Percentiles rank a stretch among this genome's conserved stretches.
phyloP scores from a whole-genome alignment of 306 rosid genomes.

The Alnus glutinosa region DNA sequence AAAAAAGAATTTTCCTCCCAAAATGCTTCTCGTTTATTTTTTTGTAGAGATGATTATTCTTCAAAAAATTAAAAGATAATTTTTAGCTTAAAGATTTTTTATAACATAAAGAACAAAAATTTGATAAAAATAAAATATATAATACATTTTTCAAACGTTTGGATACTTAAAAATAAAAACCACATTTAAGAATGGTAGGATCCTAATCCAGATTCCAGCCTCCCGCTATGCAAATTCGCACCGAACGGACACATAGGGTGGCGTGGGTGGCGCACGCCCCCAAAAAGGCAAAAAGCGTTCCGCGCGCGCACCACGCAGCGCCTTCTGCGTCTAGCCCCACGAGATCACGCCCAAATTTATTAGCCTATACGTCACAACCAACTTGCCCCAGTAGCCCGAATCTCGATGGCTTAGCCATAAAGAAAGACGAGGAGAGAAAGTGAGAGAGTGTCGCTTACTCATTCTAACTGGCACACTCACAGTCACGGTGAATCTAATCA shows the following conservation, averaged over 20 bases:
- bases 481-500: background rate
- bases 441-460: slow-evolving; percentile 24
- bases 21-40: too few species aligned
- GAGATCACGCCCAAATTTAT: background rate
- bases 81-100: too few species aligned
- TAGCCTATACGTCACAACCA: background rate
- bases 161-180: too few species aligned
- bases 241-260: background rate
- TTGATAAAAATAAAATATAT: too few species aligned
- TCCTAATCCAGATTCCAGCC: too few species aligned
- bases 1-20: too few species aligned
- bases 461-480: slow-evolving; percentile 27
- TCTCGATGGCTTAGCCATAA: slow-evolving; percentile 47
- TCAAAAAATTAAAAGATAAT: too few species aligned
- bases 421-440: slow-evolving; percentile 23
- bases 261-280: background rate
- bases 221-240: background rate
- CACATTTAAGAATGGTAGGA: too few species aligned
- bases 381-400: slow-evolving; percentile 38
- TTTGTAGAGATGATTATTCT: too few species aligned
- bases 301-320: background rate
- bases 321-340: background rate
- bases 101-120: too few species aligned
- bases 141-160: too few species aligned
- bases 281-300: background rate